These are phyloP conservation scores for Cercospora berteroae DNA, from an alignment of 2,329 filamentous ascomycete species.

Conservation along the genomic window DNA sequence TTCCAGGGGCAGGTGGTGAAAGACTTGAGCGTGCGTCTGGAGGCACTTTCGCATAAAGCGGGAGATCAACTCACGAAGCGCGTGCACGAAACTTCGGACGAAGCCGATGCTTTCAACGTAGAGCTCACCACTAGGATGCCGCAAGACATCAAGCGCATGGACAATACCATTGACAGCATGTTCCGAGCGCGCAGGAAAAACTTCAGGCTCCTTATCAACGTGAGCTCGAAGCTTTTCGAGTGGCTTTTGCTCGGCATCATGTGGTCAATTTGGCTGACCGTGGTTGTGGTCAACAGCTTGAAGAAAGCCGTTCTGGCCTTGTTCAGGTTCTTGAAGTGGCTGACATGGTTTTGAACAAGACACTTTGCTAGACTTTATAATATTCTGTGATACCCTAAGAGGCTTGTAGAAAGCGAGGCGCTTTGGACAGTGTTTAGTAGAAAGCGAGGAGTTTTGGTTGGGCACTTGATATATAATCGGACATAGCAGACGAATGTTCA, in stretches of 20 bases:
- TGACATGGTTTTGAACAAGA: slow-evolving; percentile 69
- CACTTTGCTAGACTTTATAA: not conserved
- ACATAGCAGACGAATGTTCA: slow-evolving; percentile 2
- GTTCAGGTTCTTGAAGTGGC: slow-evolving; percentile 66
- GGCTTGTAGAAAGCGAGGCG: slow-evolving; percentile 10
- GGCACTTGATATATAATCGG: not conserved
- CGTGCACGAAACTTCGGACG: slow-evolving; percentile 68
- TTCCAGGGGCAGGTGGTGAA: slow-evolving; percentile 51
- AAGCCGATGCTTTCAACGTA: slow-evolving; percentile 74
- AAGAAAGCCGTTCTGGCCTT: slow-evolving; percentile 62
- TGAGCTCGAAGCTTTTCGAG: slow-evolving; percentile 79
- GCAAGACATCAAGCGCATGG: slow-evolving; percentile 74
- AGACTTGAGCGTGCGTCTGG: slow-evolving; percentile 46
- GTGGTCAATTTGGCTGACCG: slow-evolving; percentile 92
- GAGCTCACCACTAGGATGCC: slow-evolving; percentile 75
- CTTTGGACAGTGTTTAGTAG: not conserved
- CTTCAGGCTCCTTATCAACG: slow-evolving; percentile 70
- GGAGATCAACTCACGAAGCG: slow-evolving; percentile 55
- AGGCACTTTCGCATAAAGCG: slow-evolving; percentile 47
- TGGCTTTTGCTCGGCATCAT: slow-evolving; percentile 85
- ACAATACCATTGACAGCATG: slow-evolving; percentile 68
- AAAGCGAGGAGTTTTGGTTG: not conserved
- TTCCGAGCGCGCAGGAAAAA: slow-evolving; percentile 71
- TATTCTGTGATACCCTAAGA: slow-evolving; percentile 18
- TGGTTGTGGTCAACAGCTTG: slow-evolving; percentile 69